Conservation (phyloP, 2,329 filamentous ascomycete species). For the Phaeosphaeriaceae sp. region DNA sequence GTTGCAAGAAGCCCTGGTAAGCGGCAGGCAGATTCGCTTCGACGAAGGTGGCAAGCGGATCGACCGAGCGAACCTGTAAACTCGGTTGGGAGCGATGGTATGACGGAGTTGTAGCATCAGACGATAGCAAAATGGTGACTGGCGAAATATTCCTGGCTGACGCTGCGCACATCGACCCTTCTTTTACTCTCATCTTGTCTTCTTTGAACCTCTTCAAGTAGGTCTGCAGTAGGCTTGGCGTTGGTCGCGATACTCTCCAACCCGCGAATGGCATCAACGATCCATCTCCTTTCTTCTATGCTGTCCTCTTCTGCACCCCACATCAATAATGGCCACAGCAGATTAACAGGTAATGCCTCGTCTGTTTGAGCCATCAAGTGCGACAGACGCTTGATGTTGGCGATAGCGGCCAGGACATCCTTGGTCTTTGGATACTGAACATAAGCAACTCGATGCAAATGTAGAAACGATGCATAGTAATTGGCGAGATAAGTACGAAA, state of each 20-base stretch:
- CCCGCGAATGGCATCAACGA: constrained; percentile 56
- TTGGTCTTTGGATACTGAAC: constrained; percentile 60
- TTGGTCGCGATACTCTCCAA: constrained; percentile 50
- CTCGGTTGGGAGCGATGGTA: neutral
- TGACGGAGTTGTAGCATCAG: neutral
- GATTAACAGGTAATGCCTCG: constrained; percentile 61
- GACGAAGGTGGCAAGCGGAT: constrained; percentile 34
- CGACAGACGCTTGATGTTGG: constrained; percentile 58
- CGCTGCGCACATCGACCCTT: constrained; percentile 49
- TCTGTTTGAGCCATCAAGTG: constrained; percentile 55
- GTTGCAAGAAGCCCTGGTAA: constrained; percentile 65
- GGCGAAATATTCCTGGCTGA: constrained; percentile 56
- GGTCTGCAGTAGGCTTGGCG: constrained; percentile 49
- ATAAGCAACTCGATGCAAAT: constrained; percentile 65
- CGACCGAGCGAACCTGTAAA: constrained; percentile 25
- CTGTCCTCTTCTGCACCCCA: constrained; percentile 63
- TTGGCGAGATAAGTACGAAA: constrained; percentile 65
- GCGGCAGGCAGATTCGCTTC: constrained; percentile 61
- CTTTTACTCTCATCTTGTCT: constrained; percentile 46
- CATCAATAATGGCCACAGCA: constrained; percentile 66
- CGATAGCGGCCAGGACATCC: constrained; percentile 57
- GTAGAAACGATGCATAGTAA: constrained; percentile 63
- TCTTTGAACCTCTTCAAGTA: constrained; percentile 49
- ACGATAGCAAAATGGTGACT: constrained; percentile 62
- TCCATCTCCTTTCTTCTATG: constrained; percentile 57